phyloP scores from a whole-genome alignment of 2,329 filamentous ascomycete species.

The Xylariales sp. region DNA sequence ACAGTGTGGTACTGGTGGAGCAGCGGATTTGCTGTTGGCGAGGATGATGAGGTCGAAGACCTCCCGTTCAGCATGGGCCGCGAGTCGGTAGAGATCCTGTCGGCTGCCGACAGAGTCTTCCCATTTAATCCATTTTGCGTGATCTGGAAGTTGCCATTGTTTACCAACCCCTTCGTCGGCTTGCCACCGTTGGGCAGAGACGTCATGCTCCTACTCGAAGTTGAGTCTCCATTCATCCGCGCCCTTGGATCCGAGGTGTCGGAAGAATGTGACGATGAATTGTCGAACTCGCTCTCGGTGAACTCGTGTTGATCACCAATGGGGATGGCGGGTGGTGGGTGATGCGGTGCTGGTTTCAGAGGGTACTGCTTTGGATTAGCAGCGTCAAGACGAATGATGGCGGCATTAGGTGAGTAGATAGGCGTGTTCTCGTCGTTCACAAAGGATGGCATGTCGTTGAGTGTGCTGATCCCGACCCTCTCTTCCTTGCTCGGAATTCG shows the following conservation, averaged over 20 bases:
- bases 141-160: background rate
- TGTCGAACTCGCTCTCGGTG: slow-evolving; percentile 42
- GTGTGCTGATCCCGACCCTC: too few relatives aligned
- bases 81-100: slow-evolving; percentile 5
- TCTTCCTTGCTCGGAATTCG: too few relatives aligned
- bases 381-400: slow-evolving; percentile 27
- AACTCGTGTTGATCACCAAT: slow-evolving; percentile 18
- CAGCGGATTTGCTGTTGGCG: slow-evolving; percentile 25
- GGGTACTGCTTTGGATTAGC: slow-evolving; percentile 14
- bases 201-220: slow-evolving; percentile 51
- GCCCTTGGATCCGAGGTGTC: slow-evolving; percentile 42
- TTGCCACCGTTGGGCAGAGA: slow-evolving; percentile 50
- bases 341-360: slow-evolving; percentile 1
- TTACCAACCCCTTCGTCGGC: slow-evolving; percentile 1
- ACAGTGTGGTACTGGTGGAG: slow-evolving; percentile 18
- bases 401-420: slow-evolving; percentile 23
- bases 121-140: slow-evolving; percentile 1
- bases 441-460: slow-evolving; percentile 48
- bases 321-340: background rate
- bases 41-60: slow-evolving; percentile 13
- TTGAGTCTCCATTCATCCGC: slow-evolving; percentile 37
- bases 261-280: slow-evolving; percentile 49
- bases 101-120: background rate
- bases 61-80: slow-evolving; percentile 9
- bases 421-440: slow-evolving; percentile 37